Percentiles rank a stretch among this genome's conserved stretches.
Conservation (phyloP, 1,284 basidiomycete genomes). For the Porodaedalea pini region DNA sequence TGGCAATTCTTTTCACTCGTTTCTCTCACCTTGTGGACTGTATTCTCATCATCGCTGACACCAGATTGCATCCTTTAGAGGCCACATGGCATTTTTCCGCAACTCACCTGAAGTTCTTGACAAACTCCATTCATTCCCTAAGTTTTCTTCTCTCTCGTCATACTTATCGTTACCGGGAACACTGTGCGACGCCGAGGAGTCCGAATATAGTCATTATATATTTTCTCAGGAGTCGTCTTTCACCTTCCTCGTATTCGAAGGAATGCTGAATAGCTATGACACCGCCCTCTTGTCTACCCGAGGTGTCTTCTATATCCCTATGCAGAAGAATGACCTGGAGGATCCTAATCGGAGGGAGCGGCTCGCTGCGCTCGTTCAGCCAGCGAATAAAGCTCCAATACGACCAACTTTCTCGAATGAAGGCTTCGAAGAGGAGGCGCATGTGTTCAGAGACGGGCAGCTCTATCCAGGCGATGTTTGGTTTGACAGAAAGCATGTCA, state of each 20-base stretch:
- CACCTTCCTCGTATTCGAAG: conserved; percentile 20
- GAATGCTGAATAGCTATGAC: conserved; percentile 16
- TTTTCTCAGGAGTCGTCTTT: conserved; percentile 18
- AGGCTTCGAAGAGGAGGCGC: conserved; percentile 12
- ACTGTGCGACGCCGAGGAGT: conserved; percentile 16
- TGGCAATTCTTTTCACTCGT: neutral
- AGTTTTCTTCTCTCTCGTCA: conserved; percentile 16
- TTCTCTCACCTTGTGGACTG: neutral
- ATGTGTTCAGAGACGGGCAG: conserved; percentile 6
- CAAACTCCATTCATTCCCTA: conserved; percentile 16
- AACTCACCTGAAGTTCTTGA: conserved; percentile 18
- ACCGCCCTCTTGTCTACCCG: conserved; percentile 13
- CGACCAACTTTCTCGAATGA: conserved; percentile 11
- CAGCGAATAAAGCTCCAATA: neutral
- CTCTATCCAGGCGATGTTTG: conserved; percentile 10
- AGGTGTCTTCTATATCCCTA: conserved; percentile 16
- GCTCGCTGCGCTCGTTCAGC: neutral
- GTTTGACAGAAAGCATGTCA: conserved; percentile 13
- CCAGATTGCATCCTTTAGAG: too few species aligned
- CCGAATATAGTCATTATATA: conserved; percentile 20
- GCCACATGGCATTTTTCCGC: conserved; percentile 20
- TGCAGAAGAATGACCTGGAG: conserved; percentile 6
- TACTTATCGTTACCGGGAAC: conserved; percentile 12
- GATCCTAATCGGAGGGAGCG: neutral
- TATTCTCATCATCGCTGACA: neutral